Percentiles rank a stretch among this genome's conserved stretches.
Conservation (phyloP, 805 yeast species). For the Lipomyces starkeyi region DNA sequence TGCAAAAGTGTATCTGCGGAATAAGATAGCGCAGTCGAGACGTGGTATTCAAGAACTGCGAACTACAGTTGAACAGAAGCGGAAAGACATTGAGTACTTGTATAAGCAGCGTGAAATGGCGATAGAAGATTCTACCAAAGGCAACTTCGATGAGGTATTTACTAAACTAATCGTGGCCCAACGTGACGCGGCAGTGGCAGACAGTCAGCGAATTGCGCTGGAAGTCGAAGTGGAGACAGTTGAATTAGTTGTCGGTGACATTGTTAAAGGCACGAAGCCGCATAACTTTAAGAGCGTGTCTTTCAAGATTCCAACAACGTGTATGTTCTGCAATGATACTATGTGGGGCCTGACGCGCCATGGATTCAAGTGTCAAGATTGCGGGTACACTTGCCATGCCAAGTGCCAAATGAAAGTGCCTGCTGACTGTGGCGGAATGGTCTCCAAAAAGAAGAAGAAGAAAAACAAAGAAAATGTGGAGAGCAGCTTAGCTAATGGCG, state of each 20-base stretch:
- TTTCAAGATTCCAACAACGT: conserved; percentile 40
- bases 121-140: conserved; percentile 56
- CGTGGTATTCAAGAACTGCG: conserved; percentile 42
- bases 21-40: conserved; percentile 46
- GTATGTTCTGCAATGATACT: conserved; percentile 37
- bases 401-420: conserved; percentile 45
- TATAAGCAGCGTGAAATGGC: conserved; percentile 45
- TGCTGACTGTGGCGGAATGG: conserved; percentile 53
- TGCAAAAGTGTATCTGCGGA: conserved; percentile 46
- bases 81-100: conserved; percentile 40
- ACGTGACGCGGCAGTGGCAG: conserved; percentile 71
- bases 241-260: conserved; percentile 76
- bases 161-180: conserved; percentile 59
- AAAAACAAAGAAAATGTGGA: conserved; percentile 15
- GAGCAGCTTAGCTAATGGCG: conserved; percentile 12
- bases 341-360: conserved; percentile 41
- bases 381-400: conserved; percentile 40
- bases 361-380: conserved; percentile 39
- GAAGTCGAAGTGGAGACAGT: conserved; percentile 93
- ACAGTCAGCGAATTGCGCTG: conserved; percentile 70
- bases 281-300: conserved; percentile 41
- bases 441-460: conserved; percentile 30
- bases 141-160: conserved; percentile 58
- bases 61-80: conserved; percentile 43
- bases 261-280: conserved; percentile 55